Evolutionary conservation across 352 stramenopile species (phyloP), one percentile per base, ranked within the genome.

Genomic region (Phytophthora cryptogea): DNA sequence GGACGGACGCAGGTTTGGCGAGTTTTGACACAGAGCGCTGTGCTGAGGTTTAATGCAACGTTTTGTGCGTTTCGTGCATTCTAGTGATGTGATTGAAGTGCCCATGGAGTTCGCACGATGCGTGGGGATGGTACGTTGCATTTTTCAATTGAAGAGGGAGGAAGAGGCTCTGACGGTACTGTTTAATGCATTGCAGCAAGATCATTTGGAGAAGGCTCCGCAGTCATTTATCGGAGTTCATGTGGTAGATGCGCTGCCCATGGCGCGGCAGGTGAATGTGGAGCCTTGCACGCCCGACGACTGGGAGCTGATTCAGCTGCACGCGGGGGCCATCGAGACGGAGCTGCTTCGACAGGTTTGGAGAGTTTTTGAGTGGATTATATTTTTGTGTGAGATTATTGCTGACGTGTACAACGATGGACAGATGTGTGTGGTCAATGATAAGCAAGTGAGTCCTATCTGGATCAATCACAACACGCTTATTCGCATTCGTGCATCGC

Each of bases 231-330:
- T 95, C 31, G 73, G 80, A 11, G 88, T 93, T 0, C 83, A 90
- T 40, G 68, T 94, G 11, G 83, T 89, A n/a, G 82, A 92, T 7
- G 63, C 69, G 20, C 59, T 95, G 26, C 76, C 86, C 2, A 76
- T 87, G 41, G 86, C 86, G 23, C 63, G 68, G 7, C 74, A 92
- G 33, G 72, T 97, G 17, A 87, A 90, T 54, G 82, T 97, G 5
- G 88, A 97, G 47, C 89, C 89, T 8, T 85, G 79, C 40, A 94
- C 88, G 3, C 59, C 84, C 1, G 89, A 97, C 59, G 89, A 97
- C 65, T 97, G 89, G 89, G 89, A 97, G 54, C 72, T 97, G 16
- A 91, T 97, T 52, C 88, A 97, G 62, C 53, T 95, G 51, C 87
- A 96, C 58, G 85, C 89, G 0, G 88, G 85, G 2, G 67, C 86